Conservation (phyloP, 768 basidiomycete species). For the Exsudoporus frostii region DNA sequence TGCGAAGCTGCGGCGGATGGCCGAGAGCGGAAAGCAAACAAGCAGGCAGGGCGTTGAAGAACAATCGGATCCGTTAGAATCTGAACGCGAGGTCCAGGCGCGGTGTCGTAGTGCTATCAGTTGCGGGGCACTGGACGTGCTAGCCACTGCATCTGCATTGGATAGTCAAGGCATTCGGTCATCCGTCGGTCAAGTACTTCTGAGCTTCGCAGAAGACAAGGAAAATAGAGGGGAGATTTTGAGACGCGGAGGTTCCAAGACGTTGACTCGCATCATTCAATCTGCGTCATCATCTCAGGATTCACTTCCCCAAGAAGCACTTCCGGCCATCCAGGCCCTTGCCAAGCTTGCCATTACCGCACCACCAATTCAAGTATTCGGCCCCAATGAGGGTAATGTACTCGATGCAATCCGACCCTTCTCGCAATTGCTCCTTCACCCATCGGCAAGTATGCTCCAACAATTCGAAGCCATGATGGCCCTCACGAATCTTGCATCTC, state of each 20-base stretch:
- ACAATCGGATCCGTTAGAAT: constrained; percentile 46
- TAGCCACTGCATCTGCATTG: constrained; percentile 53
- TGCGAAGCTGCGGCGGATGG: constrained; percentile 74
- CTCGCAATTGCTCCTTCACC: constrained; percentile 65
- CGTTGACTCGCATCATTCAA: constrained; percentile 55
- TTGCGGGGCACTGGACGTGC: constrained; percentile 61
- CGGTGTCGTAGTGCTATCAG: constrained; percentile 57
- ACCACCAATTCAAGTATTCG: constrained; percentile 87
- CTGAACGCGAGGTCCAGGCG: constrained; percentile 59
- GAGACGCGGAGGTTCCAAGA: constrained; percentile 75
- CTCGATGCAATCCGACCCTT: constrained; percentile 86
- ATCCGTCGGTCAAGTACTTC: constrained; percentile 55
- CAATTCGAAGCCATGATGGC: constrained; percentile 95
- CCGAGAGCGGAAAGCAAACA: constrained; percentile 42
- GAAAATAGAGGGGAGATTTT: constrained; percentile 74
- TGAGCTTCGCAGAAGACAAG: constrained; percentile 74
- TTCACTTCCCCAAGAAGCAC: constrained; percentile 18
- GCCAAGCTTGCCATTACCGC: constrained; percentile 93
- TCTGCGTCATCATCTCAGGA: constrained; percentile 36
- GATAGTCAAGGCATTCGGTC: constrained; percentile 66
- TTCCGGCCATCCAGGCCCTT: constrained; percentile 79
- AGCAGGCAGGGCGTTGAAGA: constrained; percentile 29
- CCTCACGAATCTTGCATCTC: constrained; percentile 89
- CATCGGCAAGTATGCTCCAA: constrained; percentile 70
- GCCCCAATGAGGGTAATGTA: constrained; percentile 71